Base-by-base conservation (phyloP, 2,329 filamentous ascomycete genomes). In the Neofusicoccum sp. region DNA sequence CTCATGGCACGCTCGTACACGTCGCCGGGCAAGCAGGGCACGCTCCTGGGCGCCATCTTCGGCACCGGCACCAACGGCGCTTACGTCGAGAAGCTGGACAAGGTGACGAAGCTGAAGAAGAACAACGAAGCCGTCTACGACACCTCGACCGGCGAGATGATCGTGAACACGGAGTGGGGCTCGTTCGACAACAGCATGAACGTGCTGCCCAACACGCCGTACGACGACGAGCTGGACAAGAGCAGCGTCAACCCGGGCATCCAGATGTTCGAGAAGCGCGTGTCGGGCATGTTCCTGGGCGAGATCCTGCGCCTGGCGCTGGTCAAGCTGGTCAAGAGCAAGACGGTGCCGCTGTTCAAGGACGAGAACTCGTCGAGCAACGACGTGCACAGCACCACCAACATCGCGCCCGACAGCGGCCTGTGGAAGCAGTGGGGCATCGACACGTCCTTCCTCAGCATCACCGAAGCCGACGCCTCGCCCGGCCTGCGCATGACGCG, bases 181-280 rank as follows among this genome's bases (percentile, higher is more conserved):
- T 96, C 91, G 61, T 99, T 99, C 70, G 95, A 99, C 78, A 98
- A 98, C 78, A 85, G 89, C 68, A 86, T 98, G 65, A 90, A 88
- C 67, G 89, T 96, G 20, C 82, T 99, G 41, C 95, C 93, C 47
- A 89, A 87, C 69, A 98, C 93, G 0, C 79, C 85, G 0, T 98
- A 91, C 78, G 95, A 99, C 72, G 78, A 81, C 53, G 83, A 86
- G 61, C 82, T 99, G 26, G 93, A 99, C 75, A 79, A 80, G 61
- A 86, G 88, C 63, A 95, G 89, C 65, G 86, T 91, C 68, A 98
- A 99, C 76, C 93, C 93, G 0, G 95, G 95, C 28, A 86, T 96
- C 63, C 95, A 99, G 73, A 96, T 98, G 90, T 99, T 98, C 71
- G 95, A 99, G 80, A 99, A 99, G 83, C 89, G 93, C 49, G 89